phyloP scores from a whole-genome alignment of 768 basidiomycete species.

The Kwoniella bestiolae region DNA sequence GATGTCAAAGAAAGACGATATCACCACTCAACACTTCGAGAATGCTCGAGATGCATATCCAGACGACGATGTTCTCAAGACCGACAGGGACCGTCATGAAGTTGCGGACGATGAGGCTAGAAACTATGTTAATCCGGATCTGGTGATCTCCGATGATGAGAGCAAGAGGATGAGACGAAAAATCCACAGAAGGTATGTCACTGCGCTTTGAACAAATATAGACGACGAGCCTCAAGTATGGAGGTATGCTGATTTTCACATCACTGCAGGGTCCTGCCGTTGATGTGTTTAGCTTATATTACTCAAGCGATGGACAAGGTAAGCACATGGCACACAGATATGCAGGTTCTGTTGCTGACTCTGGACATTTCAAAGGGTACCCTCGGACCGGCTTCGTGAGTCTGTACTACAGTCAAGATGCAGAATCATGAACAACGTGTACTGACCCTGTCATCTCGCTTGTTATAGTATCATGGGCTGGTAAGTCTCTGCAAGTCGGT shows the following conservation, averaged over 20 bases:
- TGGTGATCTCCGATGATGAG: constrained; percentile 36
- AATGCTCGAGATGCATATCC: neutral
- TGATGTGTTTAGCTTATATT: constrained; percentile 34
- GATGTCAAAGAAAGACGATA: constrained; percentile 16
- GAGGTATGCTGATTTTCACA: neutral
- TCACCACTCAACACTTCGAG: neutral
- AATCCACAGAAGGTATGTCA: constrained; percentile 30
- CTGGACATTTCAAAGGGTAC: constrained; percentile 18
- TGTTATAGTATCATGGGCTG: constrained; percentile 11
- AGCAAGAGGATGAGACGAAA: constrained; percentile 50
- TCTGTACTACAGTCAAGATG: neutral
- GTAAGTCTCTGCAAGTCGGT: neutral
- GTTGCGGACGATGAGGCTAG: constrained; percentile 31
- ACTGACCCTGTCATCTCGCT: no score
- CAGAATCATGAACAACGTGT: no score
- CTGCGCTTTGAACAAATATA: no score
- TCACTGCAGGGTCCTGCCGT: constrained; percentile 22
- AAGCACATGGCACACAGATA: neutral
- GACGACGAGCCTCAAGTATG: no score
- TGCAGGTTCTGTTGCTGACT: neutral
- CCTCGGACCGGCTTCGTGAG: constrained; percentile 31
- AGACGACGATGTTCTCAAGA: constrained; percentile 14
- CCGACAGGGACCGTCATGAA: neutral
- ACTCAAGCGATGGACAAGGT: constrained; percentile 42
- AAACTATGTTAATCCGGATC: constrained; percentile 35